phyloP scores from a whole-genome alignment of 805 yeast species.

The Pichia ethanolica region DNA sequence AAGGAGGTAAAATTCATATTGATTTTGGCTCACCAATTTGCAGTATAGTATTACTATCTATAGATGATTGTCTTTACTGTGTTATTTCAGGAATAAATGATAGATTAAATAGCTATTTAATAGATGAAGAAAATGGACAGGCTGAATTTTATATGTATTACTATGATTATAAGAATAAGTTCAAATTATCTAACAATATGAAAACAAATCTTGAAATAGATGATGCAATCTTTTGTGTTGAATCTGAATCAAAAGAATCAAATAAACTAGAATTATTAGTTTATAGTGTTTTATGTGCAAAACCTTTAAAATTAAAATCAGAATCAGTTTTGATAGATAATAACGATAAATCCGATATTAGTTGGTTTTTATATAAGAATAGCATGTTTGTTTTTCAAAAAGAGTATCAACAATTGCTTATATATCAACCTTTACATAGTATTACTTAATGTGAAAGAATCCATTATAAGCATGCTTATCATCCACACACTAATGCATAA shows the following conservation, averaged over 20 bases:
- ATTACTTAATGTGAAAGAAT: no score
- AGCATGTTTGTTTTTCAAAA: background rate
- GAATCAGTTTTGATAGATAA: conserved; percentile 2
- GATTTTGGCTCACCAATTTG: conserved; percentile 6
- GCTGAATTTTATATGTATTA: conserved; percentile 4
- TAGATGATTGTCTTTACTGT: background rate
- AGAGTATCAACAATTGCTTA: background rate
- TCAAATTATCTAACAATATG: conserved; percentile 4
- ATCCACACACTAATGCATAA: no score
- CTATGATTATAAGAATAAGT: conserved; percentile 3
- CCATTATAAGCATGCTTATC: no score
- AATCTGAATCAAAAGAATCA: conserved; percentile 3
- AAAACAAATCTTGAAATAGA: background rate
- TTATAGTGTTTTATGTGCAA: background rate
- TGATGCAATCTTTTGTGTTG: conserved; percentile 7
- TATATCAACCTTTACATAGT: background rate
- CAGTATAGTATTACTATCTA: background rate
- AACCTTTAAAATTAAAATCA: background rate
- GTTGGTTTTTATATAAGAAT: conserved; percentile 1
- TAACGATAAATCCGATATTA: background rate
- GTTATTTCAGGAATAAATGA: conserved; percentile 7
- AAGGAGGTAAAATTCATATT: background rate
- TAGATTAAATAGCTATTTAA: conserved; percentile 1
- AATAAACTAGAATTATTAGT: background rate
- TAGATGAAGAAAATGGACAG: background rate